Base-by-base conservation (phyloP, 495 filamentous ascomycete species). In the Hypoxylon fragiforme region DNA sequence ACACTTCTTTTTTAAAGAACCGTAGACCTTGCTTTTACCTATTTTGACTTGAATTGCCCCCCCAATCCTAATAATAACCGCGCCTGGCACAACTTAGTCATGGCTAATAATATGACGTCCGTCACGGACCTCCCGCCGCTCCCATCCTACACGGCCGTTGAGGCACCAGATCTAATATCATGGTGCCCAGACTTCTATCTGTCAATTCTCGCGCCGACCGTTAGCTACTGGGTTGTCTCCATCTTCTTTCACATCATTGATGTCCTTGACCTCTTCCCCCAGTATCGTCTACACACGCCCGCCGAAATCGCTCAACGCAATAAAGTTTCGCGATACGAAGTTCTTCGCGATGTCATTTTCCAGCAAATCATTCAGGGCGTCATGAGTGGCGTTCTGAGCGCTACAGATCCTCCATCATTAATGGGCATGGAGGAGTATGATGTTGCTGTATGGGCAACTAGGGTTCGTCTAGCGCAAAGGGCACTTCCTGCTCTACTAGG, bases 271-370 rank as follows among this genome's bases (percentile, higher is more conserved):
- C 79, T 89, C 32, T 92, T 94, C 65, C 82, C 89, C 24, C 80
- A 91, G 58, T 95, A 96, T 73, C 85, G 92, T 43, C 75, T 97
- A 35, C 92, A 96, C 77, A 96, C 92, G 0, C 91, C 92, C 20
- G 90, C 88, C 42, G 92, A 96, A 64, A 80, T 96, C 45, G 67
- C 85, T 13, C 87, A 89, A 70, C 79, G 92, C 50, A 97, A 97
- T 71, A 90, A 87, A 60, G 92, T 90, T 38, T 81, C 86, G 44
- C 81, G 88, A 44, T 86, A 78, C 70, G 85, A 96, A 56, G 90
- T 95, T 2, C 81, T 90, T 15, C 85, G 86, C 62, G 90, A 95
- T 77, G 91, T 96, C 54, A 71, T 96, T 31, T 62, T 96, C 24
- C 90, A 97, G 67, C 92, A 97, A 60, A 62, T 90, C n/a, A 84